These are phyloP conservation scores for Austroboletus niveus DNA, from an alignment of 1,284 basidiomycete genomes.

Conservation along the genomic window DNA sequence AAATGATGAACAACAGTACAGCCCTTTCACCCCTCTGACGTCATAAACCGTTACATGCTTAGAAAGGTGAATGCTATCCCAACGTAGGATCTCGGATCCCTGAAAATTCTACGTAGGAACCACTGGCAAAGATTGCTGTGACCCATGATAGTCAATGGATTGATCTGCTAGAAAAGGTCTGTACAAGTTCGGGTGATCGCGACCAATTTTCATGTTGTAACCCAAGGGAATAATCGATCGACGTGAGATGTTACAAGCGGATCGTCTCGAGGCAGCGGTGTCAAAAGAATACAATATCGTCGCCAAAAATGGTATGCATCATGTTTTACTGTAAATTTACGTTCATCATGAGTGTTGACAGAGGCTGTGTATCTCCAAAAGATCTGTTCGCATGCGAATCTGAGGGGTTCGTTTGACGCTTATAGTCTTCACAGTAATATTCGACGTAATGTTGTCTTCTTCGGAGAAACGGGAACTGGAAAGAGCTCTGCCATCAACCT, in stretches of 20 bases:
- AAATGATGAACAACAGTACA: not conserved
- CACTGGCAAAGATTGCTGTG: not conserved
- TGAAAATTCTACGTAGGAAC: not conserved
- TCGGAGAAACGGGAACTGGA: slow-evolving; percentile 29
- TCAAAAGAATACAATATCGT: not conserved
- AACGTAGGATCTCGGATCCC: not conserved
- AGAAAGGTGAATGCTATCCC: not conserved
- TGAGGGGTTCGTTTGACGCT: too few relatives aligned
- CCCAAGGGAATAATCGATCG: not conserved
- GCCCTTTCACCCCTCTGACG: not conserved
- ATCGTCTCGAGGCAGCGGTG: not conserved
- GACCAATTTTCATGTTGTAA: not conserved
- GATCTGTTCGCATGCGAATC: not conserved
- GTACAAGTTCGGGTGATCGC: not conserved
- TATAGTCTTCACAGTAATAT: not conserved
- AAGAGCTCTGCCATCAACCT: slow-evolving; percentile 33
- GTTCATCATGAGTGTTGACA: not conserved
- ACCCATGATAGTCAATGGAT: not conserved
- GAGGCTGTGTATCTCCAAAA: not conserved
- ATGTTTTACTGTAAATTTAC: not conserved
- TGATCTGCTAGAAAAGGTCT: not conserved
- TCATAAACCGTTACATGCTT: not conserved
- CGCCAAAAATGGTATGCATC: not conserved
- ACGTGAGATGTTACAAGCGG: not conserved
- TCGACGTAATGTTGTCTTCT: slow-evolving; percentile 22